Conservation (phyloP, 179 eudicot genomes). For the Silene noctiflora region DNA sequence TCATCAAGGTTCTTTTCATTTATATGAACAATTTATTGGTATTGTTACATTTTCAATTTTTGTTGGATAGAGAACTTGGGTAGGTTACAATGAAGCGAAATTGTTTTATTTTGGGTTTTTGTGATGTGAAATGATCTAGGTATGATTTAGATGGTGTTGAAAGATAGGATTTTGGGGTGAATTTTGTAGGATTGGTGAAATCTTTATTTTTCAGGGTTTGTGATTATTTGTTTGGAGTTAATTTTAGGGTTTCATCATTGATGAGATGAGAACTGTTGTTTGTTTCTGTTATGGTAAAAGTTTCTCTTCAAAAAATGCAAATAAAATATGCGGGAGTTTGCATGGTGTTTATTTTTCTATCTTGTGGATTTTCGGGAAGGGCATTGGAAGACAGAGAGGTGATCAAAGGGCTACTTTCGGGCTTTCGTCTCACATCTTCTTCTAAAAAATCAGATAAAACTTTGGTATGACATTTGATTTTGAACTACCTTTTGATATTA, state of each 20-base stretch:
- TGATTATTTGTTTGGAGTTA: slow-evolving; percentile 9
- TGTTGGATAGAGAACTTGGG: slow-evolving; percentile 8
- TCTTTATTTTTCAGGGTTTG: slow-evolving; percentile 15
- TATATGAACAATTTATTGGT: slow-evolving; percentile 16
- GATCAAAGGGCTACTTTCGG: slow-evolving; percentile 34
- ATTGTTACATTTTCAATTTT: slow-evolving; percentile 11
- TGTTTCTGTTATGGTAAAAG: slow-evolving; percentile 38
- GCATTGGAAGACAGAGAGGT: slow-evolving; percentile 35
- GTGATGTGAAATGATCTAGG: slow-evolving; percentile 19
- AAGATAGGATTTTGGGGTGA: not conserved
- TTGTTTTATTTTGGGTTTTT: slow-evolving; percentile 17
- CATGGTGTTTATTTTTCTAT: slow-evolving; percentile 40
- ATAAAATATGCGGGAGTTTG: slow-evolving; percentile 35
- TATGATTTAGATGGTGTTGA: slow-evolving; percentile 7
- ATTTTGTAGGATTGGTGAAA: slow-evolving; percentile 6
- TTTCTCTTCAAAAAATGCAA: slow-evolving; percentile 40
- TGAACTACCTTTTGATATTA: not conserved
- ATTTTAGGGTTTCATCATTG: slow-evolving; percentile 29
- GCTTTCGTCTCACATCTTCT: slow-evolving; percentile 34
- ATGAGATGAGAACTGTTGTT: slow-evolving; percentile 43
- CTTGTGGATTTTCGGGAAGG: slow-evolving; percentile 37
- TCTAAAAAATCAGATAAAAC: slow-evolving; percentile 38
- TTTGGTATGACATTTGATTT: slow-evolving; percentile 45
- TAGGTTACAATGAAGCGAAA: slow-evolving; percentile 7
- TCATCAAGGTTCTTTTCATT: slow-evolving; percentile 19